These are phyloP conservation scores for Candida coquimbonensis DNA, from an alignment of 805 yeast species.

Conservation along the genomic window DNA sequence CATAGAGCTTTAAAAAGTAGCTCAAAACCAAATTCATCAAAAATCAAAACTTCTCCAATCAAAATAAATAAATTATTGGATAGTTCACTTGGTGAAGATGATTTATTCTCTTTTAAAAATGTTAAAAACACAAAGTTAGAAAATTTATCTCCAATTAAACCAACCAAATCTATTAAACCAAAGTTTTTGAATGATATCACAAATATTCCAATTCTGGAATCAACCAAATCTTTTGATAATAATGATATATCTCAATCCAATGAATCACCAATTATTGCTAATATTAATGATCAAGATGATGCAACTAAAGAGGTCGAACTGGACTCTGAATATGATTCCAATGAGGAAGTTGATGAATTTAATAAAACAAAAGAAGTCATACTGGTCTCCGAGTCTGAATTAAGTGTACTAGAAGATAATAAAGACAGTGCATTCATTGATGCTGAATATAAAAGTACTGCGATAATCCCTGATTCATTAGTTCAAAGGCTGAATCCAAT, in stretches of 20 bases:
- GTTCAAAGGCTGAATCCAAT: neutral
- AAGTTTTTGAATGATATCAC: conserved; percentile 2
- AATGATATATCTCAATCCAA: neutral
- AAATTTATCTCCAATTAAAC: neutral
- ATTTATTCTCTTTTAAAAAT: conserved; percentile 13
- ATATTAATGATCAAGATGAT: no score
- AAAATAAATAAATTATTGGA: conserved; percentile 17
- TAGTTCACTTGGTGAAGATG: conserved; percentile 16
- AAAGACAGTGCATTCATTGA: no score
- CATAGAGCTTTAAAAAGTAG: neutral
- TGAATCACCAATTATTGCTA: no score
- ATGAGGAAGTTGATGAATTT: no score
- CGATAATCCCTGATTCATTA: neutral
- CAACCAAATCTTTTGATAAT: neutral
- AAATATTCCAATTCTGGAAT: neutral
- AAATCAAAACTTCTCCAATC: neutral
- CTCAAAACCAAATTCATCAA: conserved; percentile 3
- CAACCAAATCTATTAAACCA: neutral
- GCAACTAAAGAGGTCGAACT: no score
- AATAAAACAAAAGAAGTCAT: no score
- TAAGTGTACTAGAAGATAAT: no score
- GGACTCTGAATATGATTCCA: no score
- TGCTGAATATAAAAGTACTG: neutral
- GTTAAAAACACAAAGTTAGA: conserved; percentile 5
- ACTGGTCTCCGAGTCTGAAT: no score